These are phyloP conservation scores for Sporothrix curviconia DNA, from an alignment of 2,329 filamentous ascomycete species.

Conservation along the genomic window DNA sequence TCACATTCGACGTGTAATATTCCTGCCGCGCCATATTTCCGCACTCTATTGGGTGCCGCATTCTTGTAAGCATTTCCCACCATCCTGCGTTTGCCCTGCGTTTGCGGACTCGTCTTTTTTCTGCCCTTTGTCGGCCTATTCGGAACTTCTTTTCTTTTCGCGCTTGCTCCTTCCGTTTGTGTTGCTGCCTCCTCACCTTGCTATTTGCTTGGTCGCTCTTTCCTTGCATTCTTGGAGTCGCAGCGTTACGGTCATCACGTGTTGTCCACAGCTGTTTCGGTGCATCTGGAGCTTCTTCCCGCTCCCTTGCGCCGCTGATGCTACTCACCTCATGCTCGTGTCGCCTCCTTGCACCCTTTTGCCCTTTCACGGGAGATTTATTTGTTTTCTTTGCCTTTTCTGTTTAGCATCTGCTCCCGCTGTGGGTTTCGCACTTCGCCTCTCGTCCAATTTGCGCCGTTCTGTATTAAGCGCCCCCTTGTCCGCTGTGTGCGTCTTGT, in stretches of 20 bases:
- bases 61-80: background rate
- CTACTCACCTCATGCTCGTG: background rate
- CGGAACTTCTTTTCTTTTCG: too few species aligned
- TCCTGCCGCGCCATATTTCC: background rate
- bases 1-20: too few species aligned
- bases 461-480: constrained; percentile 7
- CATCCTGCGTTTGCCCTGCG: too few species aligned
- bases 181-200: background rate
- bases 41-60: too few species aligned
- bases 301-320: background rate
- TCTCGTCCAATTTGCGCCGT: background rate
- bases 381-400: background rate
- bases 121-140: too few species aligned
- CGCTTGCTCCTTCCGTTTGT: background rate
- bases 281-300: background rate
- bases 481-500: background rate
- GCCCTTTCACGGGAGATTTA: background rate
- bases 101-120: too few species aligned
- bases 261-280: background rate
- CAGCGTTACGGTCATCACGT: too few species aligned
- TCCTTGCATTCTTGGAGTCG: background rate
- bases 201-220: background rate
- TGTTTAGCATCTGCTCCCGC: background rate
- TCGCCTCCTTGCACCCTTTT: background rate
- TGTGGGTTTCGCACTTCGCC: background rate